Percentiles rank a stretch among this genome's conserved stretches.
phyloP scores from a whole-genome alignment of 1,284 basidiomycete genomes.

The Irpex sp. region DNA sequence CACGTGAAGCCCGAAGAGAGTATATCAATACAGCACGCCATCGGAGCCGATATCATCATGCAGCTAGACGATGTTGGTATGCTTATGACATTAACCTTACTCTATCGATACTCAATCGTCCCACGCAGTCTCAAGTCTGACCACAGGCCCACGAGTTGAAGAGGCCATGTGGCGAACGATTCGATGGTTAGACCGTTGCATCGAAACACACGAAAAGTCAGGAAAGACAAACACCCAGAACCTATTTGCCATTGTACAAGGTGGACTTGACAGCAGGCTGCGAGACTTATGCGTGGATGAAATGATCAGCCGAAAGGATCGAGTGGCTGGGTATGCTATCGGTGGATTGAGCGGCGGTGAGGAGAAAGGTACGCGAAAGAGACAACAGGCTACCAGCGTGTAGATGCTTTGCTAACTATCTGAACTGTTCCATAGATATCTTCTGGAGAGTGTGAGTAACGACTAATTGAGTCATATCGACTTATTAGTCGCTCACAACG shows the following conservation, averaged over 20 bases:
- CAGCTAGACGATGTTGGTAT: constrained; percentile 84
- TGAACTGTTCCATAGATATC: constrained; percentile 41
- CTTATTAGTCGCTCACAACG: constrained; percentile 14
- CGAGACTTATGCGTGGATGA: constrained; percentile 74
- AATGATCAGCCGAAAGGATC: constrained; percentile 71
- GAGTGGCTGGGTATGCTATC: constrained; percentile 79
- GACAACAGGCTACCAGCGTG: neutral
- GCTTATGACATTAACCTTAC: neutral
- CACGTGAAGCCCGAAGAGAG: constrained; percentile 71
- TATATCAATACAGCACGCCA: constrained; percentile 81
- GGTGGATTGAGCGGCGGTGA: constrained; percentile 84
- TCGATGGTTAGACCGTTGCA: constrained; percentile 84
- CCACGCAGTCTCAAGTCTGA: constrained; percentile 64
- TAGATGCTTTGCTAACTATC: neutral
- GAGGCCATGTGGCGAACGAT: constrained; percentile 83
- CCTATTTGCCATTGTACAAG: constrained; percentile 86
- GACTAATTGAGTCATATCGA: neutral
- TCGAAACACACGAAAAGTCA: constrained; percentile 63
- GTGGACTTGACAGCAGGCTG: constrained; percentile 66
- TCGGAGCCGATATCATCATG: constrained; percentile 90
- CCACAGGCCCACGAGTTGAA: constrained; percentile 70
- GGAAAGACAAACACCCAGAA: constrained; percentile 67
- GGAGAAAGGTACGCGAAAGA: constrained; percentile 65
- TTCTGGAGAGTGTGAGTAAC: constrained; percentile 78
- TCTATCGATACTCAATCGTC: neutral